These are phyloP conservation scores for Backusella tarrabulga DNA, from an alignment of 192 early-diverging fungal species.

Conservation along the genomic window DNA sequence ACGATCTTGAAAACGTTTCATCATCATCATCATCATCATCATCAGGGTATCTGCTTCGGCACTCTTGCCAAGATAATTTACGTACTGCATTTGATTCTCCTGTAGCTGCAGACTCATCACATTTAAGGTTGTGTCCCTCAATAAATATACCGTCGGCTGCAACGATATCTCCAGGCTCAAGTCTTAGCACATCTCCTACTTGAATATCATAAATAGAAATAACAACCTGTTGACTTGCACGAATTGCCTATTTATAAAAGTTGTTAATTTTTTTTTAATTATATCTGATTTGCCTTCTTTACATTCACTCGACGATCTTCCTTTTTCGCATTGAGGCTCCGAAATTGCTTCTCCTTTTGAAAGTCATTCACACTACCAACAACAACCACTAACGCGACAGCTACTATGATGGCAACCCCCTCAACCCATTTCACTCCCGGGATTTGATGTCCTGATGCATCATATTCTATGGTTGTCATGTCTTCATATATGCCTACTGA, in stretches of 20 bases:
- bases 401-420: conserved; percentile 80
- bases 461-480: conserved; percentile 43
- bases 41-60: conserved; percentile 11
- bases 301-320: conserved; percentile 75
- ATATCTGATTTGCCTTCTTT: neutral
- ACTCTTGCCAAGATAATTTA: conserved; percentile 65
- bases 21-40: neutral
- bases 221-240: conserved; percentile 65
- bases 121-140: conserved; percentile 75
- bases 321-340: conserved; percentile 79
- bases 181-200: conserved; percentile 86
- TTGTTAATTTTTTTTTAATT: neutral
- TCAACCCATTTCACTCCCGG: conserved; percentile 82
- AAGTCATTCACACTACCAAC: conserved; percentile 82
- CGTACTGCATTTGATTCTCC: conserved; percentile 90
- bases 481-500: conserved; percentile 83
- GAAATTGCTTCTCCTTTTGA: conserved; percentile 86
- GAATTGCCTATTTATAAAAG: conserved; percentile 48
- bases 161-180: conserved; percentile 93
- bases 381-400: conserved; percentile 72
- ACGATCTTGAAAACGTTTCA: neutral
- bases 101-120: conserved; percentile 91
- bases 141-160: conserved; percentile 89
- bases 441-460: conserved; percentile 23
- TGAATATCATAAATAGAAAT: conserved; percentile 78